Evolutionary conservation across 2,329 filamentous ascomycete species (phyloP).

Genomic region (Colletotrichum navitas): DNA sequence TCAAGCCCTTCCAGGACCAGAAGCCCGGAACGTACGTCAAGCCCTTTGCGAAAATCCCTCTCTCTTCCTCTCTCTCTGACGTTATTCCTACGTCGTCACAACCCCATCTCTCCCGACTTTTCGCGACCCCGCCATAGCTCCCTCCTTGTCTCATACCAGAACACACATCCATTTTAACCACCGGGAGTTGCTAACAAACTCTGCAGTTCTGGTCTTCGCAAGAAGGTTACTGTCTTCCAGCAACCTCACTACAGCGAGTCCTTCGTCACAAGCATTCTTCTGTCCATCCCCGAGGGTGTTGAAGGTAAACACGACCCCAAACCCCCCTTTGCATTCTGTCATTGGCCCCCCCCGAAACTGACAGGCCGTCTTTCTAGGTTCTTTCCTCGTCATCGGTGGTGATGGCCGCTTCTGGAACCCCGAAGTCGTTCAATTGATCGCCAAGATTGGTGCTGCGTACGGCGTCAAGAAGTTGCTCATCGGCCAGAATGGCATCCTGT

Average conservation of each 20-base stretch:
- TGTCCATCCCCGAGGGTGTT: slow-evolving; percentile 95
- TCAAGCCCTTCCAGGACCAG: slow-evolving; percentile 92
- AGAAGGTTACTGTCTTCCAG: slow-evolving; percentile 99
- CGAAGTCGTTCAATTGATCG: slow-evolving; percentile 95
- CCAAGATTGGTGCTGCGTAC: slow-evolving; percentile 96
- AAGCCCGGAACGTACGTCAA: slow-evolving; percentile 96
- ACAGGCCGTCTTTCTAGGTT: slow-evolving; percentile 55
- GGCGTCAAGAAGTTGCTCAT: slow-evolving; percentile 99
- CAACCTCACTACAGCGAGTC: slow-evolving; percentile 95
- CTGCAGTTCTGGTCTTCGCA: slow-evolving; percentile 91
- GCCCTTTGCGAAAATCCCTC: slow-evolving; percentile 45
- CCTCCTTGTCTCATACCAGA: slow-evolving; percentile 26
- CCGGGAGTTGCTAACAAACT: slow-evolving; percentile 25
- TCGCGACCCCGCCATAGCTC: slow-evolving; percentile 37
- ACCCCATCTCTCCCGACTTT: slow-evolving; percentile 24
- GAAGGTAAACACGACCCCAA: slow-evolving; percentile 66
- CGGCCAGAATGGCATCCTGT: slow-evolving; percentile 95
- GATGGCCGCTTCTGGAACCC: slow-evolving; percentile 98
- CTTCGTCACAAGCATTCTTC: slow-evolving; percentile 92
- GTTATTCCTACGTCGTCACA: slow-evolving; percentile 49
- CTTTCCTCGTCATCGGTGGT: slow-evolving; percentile 95
- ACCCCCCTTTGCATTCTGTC: not conserved
- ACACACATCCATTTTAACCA: slow-evolving; percentile 9
- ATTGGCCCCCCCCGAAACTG: slow-evolving; percentile 2
- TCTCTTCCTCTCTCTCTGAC: slow-evolving; percentile 26